Percentiles rank a stretch among this genome's conserved stretches.
Evolutionary conservation across 1,139 yeast species (phyloP).

Genomic region (Yamadazyma dendronema): DNA sequence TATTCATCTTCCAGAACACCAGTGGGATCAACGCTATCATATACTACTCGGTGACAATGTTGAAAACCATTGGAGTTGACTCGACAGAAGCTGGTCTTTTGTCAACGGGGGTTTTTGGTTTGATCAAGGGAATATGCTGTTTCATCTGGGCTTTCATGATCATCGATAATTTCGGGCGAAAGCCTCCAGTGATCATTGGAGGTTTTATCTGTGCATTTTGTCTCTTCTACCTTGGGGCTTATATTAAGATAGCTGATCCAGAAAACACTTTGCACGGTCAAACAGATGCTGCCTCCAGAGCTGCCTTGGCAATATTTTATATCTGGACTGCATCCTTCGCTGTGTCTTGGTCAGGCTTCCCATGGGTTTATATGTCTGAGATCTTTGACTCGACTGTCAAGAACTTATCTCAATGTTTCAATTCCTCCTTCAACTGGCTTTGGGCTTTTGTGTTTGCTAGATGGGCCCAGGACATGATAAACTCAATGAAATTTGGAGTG

Average conservation of each 20-base stretch:
- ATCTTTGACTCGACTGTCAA: conserved; percentile 43
- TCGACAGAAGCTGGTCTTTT: conserved; percentile 44
- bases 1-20: conserved; percentile 34
- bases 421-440: conserved; percentile 48
- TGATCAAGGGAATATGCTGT: conserved; percentile 45
- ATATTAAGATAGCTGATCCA: conserved; percentile 41
- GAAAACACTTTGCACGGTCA: conserved; percentile 16
- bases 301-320: conserved; percentile 49
- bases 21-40: conserved; percentile 35
- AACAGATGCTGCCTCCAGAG: conserved; percentile 38
- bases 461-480: conserved; percentile 43
- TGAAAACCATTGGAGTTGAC: conserved; percentile 29
- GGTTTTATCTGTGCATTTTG: conserved; percentile 46
- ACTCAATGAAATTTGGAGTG: conserved; percentile 41
- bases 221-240: conserved; percentile 51
- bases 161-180: conserved; percentile 49
- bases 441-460: conserved; percentile 51
- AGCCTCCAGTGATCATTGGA: conserved; percentile 41
- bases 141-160: conserved; percentile 44
- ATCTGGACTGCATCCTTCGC: conserved; percentile 47
- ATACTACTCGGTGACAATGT: conserved; percentile 33
- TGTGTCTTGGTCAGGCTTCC: conserved; percentile 47
- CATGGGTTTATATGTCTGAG: conserved; percentile 49
- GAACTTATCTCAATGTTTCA: conserved; percentile 42
- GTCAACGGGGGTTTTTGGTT: conserved; percentile 60